phyloP scores from a whole-genome alignment of 768 basidiomycete genomes.

The Mycena vitilis region DNA sequence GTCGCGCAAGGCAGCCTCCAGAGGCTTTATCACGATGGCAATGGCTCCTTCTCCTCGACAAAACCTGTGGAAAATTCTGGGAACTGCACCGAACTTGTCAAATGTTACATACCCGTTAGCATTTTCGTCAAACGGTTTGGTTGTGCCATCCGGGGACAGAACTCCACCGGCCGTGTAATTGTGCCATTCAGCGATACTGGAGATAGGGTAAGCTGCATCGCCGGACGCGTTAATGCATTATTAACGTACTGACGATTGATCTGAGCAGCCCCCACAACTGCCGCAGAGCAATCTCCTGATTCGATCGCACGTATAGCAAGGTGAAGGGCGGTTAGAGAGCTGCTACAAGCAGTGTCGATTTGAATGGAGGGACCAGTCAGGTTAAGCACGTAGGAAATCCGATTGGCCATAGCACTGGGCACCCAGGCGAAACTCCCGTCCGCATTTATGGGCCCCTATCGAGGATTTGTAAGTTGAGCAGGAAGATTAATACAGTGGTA shows the following conservation, averaged over 20 bases:
- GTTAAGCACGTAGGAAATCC: not conserved
- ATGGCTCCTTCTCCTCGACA: constrained; percentile 44
- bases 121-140: constrained; percentile 2
- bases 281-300: not conserved
- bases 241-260: not conserved
- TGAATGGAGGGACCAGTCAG: not conserved
- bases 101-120: constrained; percentile 7
- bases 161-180: not conserved
- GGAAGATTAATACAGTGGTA: no score
- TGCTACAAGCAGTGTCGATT: not conserved
- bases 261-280: not conserved
- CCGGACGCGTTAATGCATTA: no score
- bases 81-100: not conserved
- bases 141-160: not conserved
- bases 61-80: not conserved
- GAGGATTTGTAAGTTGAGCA: no score
- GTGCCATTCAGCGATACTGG: not conserved
- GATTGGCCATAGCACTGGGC: not conserved
- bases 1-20: constrained; percentile 44
- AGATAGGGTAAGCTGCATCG: no score
- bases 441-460: not conserved
- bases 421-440: not conserved
- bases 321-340: not conserved
- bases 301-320: not conserved
- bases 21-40: constrained; percentile 30